These are phyloP conservation scores for Trichoderma arundinaceum DNA, from an alignment of 2,329 filamentous ascomycete genomes.

Conservation along the genomic window DNA sequence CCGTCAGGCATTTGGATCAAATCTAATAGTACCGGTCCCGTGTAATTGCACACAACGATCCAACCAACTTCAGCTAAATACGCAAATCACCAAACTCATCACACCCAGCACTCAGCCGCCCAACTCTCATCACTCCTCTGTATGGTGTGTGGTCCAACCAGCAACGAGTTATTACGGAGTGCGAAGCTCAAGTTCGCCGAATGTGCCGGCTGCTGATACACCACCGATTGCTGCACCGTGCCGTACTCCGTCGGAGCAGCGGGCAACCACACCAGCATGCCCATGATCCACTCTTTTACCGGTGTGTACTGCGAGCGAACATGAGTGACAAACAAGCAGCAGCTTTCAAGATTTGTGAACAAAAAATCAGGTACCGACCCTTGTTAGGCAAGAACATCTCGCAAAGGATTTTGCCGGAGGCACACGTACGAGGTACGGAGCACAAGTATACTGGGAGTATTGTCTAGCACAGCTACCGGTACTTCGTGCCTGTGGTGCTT, in stretches of 20 bases:
- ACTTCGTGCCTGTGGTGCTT: not conserved
- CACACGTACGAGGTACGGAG: not conserved
- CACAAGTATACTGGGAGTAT: not conserved
- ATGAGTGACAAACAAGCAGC: constrained; percentile 1
- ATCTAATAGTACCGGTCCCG: not conserved
- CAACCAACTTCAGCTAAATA: constrained; percentile 14
- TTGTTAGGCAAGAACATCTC: not conserved
- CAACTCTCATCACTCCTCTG: constrained; percentile 1
- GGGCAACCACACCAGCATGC: constrained; percentile 1
- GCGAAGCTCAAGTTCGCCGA: constrained; percentile 21
- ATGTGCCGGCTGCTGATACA: constrained; percentile 18
- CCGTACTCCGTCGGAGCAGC: constrained; percentile 11
- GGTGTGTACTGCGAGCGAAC: not conserved
- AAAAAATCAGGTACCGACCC: not conserved
- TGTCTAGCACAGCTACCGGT: not conserved
- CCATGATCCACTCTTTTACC: constrained; percentile 9
- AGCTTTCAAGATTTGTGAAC: not conserved
- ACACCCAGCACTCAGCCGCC: not conserved
- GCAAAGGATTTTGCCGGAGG: not conserved
- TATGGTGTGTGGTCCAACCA: not conserved
- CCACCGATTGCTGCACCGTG: constrained; percentile 15
- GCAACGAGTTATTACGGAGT: not conserved
- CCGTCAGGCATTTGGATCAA: not conserved
- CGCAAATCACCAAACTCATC: constrained; percentile 6
- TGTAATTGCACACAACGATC: not conserved